Evolutionary conservation across 2,329 filamentous ascomycete genomes (phyloP).

Genomic region (Diaporthe sp.): DNA sequence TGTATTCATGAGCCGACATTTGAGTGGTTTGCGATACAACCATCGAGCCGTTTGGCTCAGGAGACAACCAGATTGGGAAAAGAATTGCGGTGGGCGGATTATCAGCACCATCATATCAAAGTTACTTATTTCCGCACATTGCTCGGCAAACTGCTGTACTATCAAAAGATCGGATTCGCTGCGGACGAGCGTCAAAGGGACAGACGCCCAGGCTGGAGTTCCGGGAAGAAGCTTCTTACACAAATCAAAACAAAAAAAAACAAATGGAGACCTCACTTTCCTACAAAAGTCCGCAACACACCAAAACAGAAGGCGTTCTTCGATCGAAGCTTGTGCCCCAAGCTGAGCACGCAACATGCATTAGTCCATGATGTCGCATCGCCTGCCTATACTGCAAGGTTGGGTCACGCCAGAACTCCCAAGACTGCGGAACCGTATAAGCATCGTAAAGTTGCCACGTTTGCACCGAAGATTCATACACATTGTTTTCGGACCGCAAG

Average conservation of each 20-base stretch:
- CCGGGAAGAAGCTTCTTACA: not conserved
- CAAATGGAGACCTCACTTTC: constrained; percentile 9
- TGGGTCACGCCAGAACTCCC: not conserved
- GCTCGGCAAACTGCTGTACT: constrained; percentile 20
- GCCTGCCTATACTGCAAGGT: not conserved
- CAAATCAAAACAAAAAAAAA: not conserved
- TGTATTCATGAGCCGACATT: not conserved
- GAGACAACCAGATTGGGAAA: constrained; percentile 26
- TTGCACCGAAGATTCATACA: not conserved
- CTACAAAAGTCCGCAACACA: not conserved
- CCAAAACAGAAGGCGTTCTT: not conserved
- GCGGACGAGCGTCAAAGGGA: constrained; percentile 13
- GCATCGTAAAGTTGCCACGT: constrained; percentile 6
- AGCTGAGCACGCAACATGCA: constrained; percentile 1
- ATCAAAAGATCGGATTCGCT: constrained; percentile 12
- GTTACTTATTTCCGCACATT: constrained; percentile 16
- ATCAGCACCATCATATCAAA: constrained; percentile 9
- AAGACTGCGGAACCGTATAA: not conserved
- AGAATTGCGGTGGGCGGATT: constrained; percentile 14
- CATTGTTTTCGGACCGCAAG: not conserved
- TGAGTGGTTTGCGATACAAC: constrained; percentile 5
- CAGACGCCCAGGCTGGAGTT: not conserved
- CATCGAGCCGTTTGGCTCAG: constrained; percentile 7
- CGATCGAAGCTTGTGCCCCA: not conserved
- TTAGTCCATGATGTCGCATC: not conserved